These are phyloP conservation scores for Eutrema heterophyllum DNA, from an alignment of 345 rosid species.

Conservation along the genomic window DNA sequence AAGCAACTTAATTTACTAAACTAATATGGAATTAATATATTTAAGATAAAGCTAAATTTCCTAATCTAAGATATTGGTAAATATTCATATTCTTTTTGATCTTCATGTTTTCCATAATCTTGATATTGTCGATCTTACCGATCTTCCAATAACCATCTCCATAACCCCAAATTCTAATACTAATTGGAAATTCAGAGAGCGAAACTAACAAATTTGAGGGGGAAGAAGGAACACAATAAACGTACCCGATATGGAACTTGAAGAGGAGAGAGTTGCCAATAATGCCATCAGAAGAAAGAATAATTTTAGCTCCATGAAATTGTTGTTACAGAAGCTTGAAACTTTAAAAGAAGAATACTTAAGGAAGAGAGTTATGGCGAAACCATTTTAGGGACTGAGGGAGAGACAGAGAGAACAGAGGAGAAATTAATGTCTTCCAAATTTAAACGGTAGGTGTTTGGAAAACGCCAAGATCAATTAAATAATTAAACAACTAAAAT, in stretches of 20 bases:
- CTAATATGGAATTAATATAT: no score
- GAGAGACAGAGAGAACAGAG: not conserved
- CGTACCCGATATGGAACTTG: constrained; percentile 43
- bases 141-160: no score
- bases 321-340: not conserved
- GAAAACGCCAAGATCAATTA: not conserved
- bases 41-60: no score
- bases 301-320: constrained; percentile 27
- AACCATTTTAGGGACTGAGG: not conserved
- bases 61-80: no score
- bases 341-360: not conserved
- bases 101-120: no score
- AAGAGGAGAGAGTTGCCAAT: constrained; percentile 26
- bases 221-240: not conserved
- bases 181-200: not conserved
- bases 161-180: not conserved
- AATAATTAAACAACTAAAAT: not conserved
- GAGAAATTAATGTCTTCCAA: not conserved
- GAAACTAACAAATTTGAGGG: not conserved
- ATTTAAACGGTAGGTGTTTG: not conserved
- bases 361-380: not conserved
- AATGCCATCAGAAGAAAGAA: constrained; percentile 29
- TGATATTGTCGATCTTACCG: no score
- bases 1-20: no score
- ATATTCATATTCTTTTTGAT: no score